Base-by-base conservation (phyloP, 768 basidiomycete genomes). In the Calocybe cyanea region DNA sequence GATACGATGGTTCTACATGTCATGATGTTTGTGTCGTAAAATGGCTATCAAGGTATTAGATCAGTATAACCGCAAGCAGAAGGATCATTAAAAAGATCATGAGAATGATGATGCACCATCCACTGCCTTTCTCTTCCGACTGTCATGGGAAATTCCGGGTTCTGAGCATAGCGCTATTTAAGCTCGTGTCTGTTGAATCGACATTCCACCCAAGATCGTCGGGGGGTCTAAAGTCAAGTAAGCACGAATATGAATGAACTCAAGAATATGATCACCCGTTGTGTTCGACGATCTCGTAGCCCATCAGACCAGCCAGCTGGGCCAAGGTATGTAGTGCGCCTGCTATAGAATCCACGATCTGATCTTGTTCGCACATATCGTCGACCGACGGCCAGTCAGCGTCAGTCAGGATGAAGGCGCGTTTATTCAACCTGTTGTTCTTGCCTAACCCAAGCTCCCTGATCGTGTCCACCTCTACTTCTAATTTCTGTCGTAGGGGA, bases 301-400 rank as follows among this genome's bases (percentile, higher is more conserved):
- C 95, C 82, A 99, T 99, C 24, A 97, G 70, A 9, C 86, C 87
- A 0, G 96, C 96, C 65, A 98, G 96, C 51, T 89, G 84, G 0
- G 85, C 84, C 6, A 99, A 69, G 0, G 87, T 93, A 46, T 62
- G 81, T 43, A 99, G 64, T 1, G 94, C 92, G 0, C 92, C 92
- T 0, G 85, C 78, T 59, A 99, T 94, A 0, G 86, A 79, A 45
- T 85, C 83, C 56, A 99, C 85, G 0, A 93, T 87, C 21, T 81
- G 75, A 59, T 99, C 96, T 71, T 99, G 96, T 57, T 89, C 79
- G 38, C 76, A 77, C 19, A 97, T 80, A 94, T 75, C 90, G 93
- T 61, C 38, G 33, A 44, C 41, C 14, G 40, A 17, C 13, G 41
- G 15, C 10, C 28, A 8, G 23, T 10, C 4, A 25, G 10, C 9